Conservation (phyloP, 345 rosid species). For the Dimocarpus longan region DNA sequence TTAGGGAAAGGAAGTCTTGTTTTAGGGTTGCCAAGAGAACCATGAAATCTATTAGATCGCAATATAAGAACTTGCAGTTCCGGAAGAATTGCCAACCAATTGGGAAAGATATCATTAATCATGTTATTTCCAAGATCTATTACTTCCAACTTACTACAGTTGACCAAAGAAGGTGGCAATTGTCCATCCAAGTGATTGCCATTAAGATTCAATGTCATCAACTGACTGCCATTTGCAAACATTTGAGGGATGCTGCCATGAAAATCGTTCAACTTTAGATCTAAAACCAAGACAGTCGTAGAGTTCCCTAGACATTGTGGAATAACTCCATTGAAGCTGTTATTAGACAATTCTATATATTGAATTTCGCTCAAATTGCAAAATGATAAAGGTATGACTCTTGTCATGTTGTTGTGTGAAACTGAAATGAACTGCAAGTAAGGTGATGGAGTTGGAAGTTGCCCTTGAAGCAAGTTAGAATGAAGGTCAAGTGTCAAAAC, state of each 20-base stretch:
- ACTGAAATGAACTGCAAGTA: background rate
- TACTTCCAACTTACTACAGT: slow-evolving; percentile 18
- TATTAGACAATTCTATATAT: slow-evolving; percentile 8
- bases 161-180: slow-evolving; percentile 25
- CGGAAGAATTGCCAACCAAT: slow-evolving; percentile 23
- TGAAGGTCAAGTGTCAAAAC: background rate
- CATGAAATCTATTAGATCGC: slow-evolving; percentile 24
- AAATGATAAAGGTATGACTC: background rate
- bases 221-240: background rate
- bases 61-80: slow-evolving; percentile 21
- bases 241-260: slow-evolving; percentile 5
- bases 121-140: slow-evolving; percentile 25
- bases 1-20: background rate
- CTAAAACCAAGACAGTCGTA: background rate
- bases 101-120: slow-evolving; percentile 25
- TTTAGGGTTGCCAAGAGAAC: background rate
- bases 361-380: background rate
- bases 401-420: slow-evolving; percentile 4
- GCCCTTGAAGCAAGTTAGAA: slow-evolving; percentile 8
- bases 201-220: background rate
- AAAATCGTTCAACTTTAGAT: slow-evolving; percentile 11
- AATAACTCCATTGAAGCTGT: slow-evolving; percentile 9
- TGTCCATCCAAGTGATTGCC: slow-evolving; percentile 30
- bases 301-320: background rate
- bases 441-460: background rate